Evolutionary conservation across 768 basidiomycete genomes (phyloP).

Genomic region (Steccherinum ochraceum): DNA sequence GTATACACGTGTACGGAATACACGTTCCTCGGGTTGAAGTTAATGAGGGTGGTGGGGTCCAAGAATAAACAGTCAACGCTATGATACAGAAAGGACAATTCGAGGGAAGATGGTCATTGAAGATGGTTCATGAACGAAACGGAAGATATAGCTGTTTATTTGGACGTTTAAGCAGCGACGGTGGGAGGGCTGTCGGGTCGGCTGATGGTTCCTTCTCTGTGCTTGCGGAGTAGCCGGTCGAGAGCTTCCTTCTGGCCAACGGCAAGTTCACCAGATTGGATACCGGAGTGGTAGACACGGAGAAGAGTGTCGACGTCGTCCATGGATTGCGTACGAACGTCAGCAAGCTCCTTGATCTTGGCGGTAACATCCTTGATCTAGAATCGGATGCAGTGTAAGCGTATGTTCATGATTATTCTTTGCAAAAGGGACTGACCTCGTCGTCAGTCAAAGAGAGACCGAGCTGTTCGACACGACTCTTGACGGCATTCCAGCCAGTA

Average conservation of each 20-base stretch:
- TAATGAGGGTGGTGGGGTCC: not conserved
- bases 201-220: slow-evolving; percentile 38
- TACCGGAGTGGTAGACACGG: slow-evolving; percentile 92
- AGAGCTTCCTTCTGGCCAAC: slow-evolving; percentile 93
- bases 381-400: too few relatives aligned
- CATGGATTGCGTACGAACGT: slow-evolving; percentile 97
- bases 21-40: not conserved
- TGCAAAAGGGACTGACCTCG: slow-evolving; percentile 42
- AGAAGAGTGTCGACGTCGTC: slow-evolving; percentile 97
- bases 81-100: not conserved
- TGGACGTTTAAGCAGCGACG: not conserved
- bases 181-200: slow-evolving; percentile 7
- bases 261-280: slow-evolving; percentile 85
- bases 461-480: slow-evolving; percentile 97
- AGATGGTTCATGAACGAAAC: not conserved
- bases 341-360: slow-evolving; percentile 99
- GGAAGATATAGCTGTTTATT: not conserved
- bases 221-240: slow-evolving; percentile 78
- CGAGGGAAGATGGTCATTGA: not conserved
- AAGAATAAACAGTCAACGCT: not conserved
- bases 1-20: not conserved
- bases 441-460: slow-evolving; percentile 86
- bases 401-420: not conserved
- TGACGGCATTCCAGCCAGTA: slow-evolving; percentile 99
- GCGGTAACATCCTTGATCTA: slow-evolving; percentile 97